These are phyloP conservation scores for Stemphylium lycopersici DNA, from an alignment of 2,329 filamentous ascomycete genomes.

Conservation along the genomic window DNA sequence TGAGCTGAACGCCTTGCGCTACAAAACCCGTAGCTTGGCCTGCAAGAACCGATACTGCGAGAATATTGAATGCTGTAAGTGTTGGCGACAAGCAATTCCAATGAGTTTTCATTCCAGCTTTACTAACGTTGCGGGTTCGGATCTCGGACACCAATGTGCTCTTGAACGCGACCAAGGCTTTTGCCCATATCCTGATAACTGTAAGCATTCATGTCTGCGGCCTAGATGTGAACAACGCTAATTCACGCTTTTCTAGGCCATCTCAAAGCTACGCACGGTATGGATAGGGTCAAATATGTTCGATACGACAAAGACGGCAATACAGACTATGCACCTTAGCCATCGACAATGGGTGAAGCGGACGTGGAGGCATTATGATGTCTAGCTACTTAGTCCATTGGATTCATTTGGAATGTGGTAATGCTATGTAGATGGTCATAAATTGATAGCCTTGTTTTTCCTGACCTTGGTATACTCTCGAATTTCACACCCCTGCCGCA, in stretches of 20 bases:
- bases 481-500: too few relatives aligned
- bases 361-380: not conserved
- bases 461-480: not conserved
- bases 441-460: not conserved
- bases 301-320: conserved; percentile 35
- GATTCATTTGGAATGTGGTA: not conserved
- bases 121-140: conserved; percentile 21
- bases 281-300: conserved; percentile 44
- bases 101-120: not conserved
- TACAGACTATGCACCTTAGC: conserved; percentile 22
- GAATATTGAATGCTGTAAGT: conserved; percentile 51
- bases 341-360: not conserved
- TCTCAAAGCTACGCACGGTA: conserved; percentile 47
- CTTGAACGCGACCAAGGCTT: conserved; percentile 47
- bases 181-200: conserved; percentile 45
- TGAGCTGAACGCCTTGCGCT: conserved; percentile 50
- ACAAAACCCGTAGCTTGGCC: conserved; percentile 50
- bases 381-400: not conserved
- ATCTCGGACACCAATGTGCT: conserved; percentile 50
- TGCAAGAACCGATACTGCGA: conserved; percentile 50
- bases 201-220: conserved; percentile 16
- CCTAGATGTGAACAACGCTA: not conserved
- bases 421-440: not conserved
- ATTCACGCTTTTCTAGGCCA: conserved; percentile 21
- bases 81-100: not conserved